Base-by-base conservation (phyloP, 129 eudicot species). In the Glebionis coronaria region DNA sequence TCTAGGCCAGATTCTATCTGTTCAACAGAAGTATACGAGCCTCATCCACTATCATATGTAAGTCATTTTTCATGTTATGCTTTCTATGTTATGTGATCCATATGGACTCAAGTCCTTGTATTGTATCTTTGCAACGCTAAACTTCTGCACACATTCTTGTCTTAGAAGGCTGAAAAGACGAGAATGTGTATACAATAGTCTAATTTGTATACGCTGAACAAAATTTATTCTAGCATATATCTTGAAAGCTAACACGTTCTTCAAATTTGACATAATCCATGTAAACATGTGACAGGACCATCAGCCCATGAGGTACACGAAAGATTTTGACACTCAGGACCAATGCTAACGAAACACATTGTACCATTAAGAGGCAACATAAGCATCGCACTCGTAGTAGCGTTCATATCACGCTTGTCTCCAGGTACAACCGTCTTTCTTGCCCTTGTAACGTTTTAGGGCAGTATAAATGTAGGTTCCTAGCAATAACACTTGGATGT, bases 361-460 rank as follows among this genome's bases (percentile, higher is more conserved):
- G 76, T 35, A 51, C 29, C 9, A 69, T 66, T 9, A 67, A 71
- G 29, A 73, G 42, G 69, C 78, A 68, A 35, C 60, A 11, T 29
- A 76, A 82, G 50, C 58, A 65, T 14, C 72, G 74, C 25, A 54
- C 45, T 49, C 73, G 63, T 52, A 13, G 58, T 31, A 35, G 63
- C 15, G 76, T 28, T 79, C 84, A 44, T 68, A 73, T 80, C 86
- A 14, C 85, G 86, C 27, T 79, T 78, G 35, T 70, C 75, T 50
- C 55, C 65, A 80, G 88, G 88, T 84, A 77, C 65, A 51, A 40
- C 15, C 3, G 55, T 13, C 12, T 16, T 58, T 8, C n/a, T 18
- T 69, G 19, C 13, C 13, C 25, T n/a, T 56, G 54, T 56, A 35
- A 35, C 42, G 10, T 35, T 35, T 14, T 56, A n/a, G 44, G 45